Percentiles rank a stretch among this genome's conserved stretches.
phyloP scores from a whole-genome alignment of 2,329 filamentous ascomycete species.

The Mycocentrospora acerina region DNA sequence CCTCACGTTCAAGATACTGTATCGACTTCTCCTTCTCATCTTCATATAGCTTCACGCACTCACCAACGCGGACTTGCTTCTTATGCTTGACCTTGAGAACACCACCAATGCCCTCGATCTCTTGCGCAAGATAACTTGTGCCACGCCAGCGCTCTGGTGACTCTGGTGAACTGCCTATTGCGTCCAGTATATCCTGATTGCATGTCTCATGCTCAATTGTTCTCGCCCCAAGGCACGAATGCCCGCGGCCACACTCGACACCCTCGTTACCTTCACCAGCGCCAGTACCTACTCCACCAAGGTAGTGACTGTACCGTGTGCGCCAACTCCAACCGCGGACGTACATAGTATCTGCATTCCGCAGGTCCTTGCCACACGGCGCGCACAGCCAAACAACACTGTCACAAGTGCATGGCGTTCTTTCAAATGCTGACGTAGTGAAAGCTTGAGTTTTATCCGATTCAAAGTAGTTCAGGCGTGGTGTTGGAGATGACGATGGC shows the following conservation, averaged over 20 bases:
- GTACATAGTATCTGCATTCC: conserved; percentile 60
- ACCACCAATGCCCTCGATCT: conserved; percentile 89
- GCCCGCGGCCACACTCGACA: conserved; percentile 80
- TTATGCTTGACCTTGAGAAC: conserved; percentile 87
- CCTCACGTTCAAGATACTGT: conserved; percentile 69
- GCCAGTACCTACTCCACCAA: conserved; percentile 80
- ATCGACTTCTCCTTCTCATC: conserved; percentile 52
- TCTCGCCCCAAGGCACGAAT: conserved; percentile 72
- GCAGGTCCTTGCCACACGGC: conserved; percentile 74
- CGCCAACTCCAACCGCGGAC: conserved; percentile 83
- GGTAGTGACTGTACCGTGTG: conserved; percentile 74
- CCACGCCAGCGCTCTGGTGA: conserved; percentile 52
- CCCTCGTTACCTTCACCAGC: conserved; percentile 87
- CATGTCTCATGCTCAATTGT: conserved; percentile 82
- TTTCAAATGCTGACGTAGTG: conserved; percentile 53
- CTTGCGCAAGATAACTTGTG: conserved; percentile 79
- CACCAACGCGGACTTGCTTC: conserved; percentile 76
- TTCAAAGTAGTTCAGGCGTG: conserved; percentile 19
- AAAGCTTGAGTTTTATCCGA: conserved; percentile 30
- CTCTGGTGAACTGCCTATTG: conserved; percentile 48
- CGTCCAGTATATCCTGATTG: conserved; percentile 67
- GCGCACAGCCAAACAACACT: conserved; percentile 80
- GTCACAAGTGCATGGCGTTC: conserved; percentile 59
- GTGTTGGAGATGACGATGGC: conserved; percentile 24
- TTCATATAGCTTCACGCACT: conserved; percentile 81